Evolutionary conservation across 768 basidiomycete genomes (phyloP).

Genomic region (Tricholomella constricta): DNA sequence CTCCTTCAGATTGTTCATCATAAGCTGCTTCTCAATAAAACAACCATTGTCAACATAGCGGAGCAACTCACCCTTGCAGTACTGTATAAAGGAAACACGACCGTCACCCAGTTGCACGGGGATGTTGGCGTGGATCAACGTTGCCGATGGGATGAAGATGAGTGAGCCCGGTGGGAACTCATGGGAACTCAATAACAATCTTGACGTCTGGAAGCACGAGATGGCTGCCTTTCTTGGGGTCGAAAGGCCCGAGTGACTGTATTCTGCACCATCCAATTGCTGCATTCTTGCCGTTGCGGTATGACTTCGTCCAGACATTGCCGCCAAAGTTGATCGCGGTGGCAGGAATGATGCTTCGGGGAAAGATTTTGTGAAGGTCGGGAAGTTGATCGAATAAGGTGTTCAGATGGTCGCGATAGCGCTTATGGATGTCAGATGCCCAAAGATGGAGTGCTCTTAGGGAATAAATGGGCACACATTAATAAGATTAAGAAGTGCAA

Average conservation of each 20-base stretch:
- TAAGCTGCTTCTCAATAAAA: no score
- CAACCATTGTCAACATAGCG: no score
- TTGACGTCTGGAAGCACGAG: no score
- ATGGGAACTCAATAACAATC: no score
- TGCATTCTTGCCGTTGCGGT: conserved; percentile 22
- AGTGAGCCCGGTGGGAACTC: background rate
- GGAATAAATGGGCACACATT: background rate
- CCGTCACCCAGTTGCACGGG: background rate
- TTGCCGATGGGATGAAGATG: conserved; percentile 9
- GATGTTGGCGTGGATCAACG: conserved; percentile 4
- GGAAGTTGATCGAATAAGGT: background rate
- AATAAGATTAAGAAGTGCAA: background rate
- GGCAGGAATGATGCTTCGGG: conserved; percentile 18
- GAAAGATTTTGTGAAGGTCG: conserved; percentile 9
- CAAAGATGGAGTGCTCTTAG: conserved; percentile 10
- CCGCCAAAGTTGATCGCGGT: conserved; percentile 28
- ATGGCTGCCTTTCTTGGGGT: background rate
- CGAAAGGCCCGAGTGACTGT: conserved; percentile 14
- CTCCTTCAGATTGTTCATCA: no score
- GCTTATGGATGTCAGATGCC: conserved; percentile 9
- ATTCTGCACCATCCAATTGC: conserved; percentile 25
- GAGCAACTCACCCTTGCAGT: background rate
- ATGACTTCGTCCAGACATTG: conserved; percentile 2
- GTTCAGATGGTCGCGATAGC: conserved; percentile 5
- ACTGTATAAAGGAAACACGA: background rate